These are phyloP conservation scores for Amauroascus niger DNA, from an alignment of 2,329 filamentous ascomycete genomes.

Conservation along the genomic window DNA sequence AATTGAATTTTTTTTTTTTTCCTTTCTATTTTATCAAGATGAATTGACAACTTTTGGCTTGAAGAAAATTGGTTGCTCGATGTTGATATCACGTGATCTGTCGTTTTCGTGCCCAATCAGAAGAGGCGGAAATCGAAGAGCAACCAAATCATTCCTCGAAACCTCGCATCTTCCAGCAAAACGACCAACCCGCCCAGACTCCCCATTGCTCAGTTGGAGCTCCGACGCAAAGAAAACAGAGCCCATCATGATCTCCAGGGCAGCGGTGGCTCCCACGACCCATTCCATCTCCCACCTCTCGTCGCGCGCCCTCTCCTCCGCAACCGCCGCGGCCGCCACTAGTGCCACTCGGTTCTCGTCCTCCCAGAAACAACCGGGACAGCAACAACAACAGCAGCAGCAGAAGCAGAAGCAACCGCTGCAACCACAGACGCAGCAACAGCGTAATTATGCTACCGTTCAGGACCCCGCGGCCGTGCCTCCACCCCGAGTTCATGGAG, in stretches of 20 bases:
- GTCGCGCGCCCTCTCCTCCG: constrained; percentile 33
- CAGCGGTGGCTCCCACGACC: constrained; percentile 35
- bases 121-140: constrained; percentile 34
- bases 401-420: constrained; percentile 22
- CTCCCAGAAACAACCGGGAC: constrained; percentile 17
- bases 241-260: constrained; percentile 39
- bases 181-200: constrained; percentile 8
- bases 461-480: constrained; percentile 55
- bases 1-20: not conserved
- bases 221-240: constrained; percentile 13
- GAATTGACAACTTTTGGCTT: too few species aligned
- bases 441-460: constrained; percentile 69
- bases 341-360: constrained; percentile 23
- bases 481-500: constrained; percentile 65
- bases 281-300: constrained; percentile 34
- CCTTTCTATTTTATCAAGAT: too few species aligned
- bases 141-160: constrained; percentile 17
- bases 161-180: not conserved
- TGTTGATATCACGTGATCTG: constrained; percentile 25
- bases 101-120: constrained; percentile 27
- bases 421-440: constrained; percentile 33
- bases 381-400: constrained; percentile 35
- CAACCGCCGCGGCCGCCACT: constrained; percentile 23
- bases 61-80: too few species aligned
- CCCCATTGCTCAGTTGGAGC: constrained; percentile 27